Evolutionary conservation across 2,329 filamentous ascomycete species (phyloP), one percentile per base, ranked within the genome.

Genomic region (Alternaria ventricosa): DNA sequence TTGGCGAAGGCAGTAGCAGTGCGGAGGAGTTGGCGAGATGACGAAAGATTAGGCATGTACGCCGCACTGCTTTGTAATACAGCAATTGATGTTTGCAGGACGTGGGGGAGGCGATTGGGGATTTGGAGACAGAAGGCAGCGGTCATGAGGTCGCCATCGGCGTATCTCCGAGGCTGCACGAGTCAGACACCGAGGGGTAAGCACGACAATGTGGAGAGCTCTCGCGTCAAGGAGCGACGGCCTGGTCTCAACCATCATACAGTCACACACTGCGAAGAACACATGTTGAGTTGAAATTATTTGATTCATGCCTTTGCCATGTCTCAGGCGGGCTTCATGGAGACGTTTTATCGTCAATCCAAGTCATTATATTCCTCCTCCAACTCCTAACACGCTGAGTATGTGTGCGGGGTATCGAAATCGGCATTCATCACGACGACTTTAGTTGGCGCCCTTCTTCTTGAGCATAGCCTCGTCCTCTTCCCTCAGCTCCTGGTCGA

Each of bases 381-480:
- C 55, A 67, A 61, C 61, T 60, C 61, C 60, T 51, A 49, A 44
- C 57, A 61, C 30, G 47, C 57, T 23, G 25, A 57, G 22, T 28
- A 12, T 43, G 18, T 50, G 55, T 58, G 45, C 53, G 53, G 57
- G 57, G 57, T 66, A 72, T 73, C 64, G 18, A 55, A 44, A 55
- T 56, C 55, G 28, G 28, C 60, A 62, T 50, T 25, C 23, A 18
- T 49, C 25, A 20, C 44, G 30, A 55, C 46, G 57, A 61, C 44
- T 56, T 69, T 71, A 54, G 68, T 72, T 71, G 44, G 60, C 60
- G 58, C 88, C 87, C 84, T 92, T 92, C 77, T 84, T 85, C 81
- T 83, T 85, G 65, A 93, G 73, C 57, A 86, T 81, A 68, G 85
- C 87, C 74, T 91, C 87, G 63, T 94, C 91, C 72, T 93, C 91